Percentiles rank a stretch among this genome's conserved stretches.
Conservation (phyloP, 2,329 filamentous ascomycete species). For the Coniochaeta hoffmannii region DNA sequence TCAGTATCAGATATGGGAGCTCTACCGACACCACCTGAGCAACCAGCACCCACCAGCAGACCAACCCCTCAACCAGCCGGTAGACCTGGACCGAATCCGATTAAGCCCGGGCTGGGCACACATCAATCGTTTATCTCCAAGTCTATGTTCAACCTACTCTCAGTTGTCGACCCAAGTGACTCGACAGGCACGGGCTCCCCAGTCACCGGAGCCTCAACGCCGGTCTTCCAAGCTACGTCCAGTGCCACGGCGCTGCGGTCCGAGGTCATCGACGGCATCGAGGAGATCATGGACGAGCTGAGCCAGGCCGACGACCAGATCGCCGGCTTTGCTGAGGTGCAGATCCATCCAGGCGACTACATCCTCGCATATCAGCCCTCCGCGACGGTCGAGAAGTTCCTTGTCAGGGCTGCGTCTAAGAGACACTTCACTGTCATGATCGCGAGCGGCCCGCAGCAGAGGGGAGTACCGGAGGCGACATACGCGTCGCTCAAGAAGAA, state of each 20-base stretch:
- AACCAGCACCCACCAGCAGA: too few species aligned
- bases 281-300: constrained; percentile 93
- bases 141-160: constrained; percentile 84
- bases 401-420: constrained; percentile 80
- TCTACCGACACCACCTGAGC: neutral
- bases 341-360: constrained; percentile 89
- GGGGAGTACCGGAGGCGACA: constrained; percentile 27
- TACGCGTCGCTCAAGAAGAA: constrained; percentile 64
- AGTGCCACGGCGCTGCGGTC: constrained; percentile 67
- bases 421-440: constrained; percentile 88
- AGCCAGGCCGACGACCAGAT: constrained; percentile 91
- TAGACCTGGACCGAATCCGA: neutral
- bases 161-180: constrained; percentile 53
- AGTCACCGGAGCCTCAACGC: constrained; percentile 18
- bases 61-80: too few species aligned
- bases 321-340: constrained; percentile 76
- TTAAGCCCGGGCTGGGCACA: neutral
- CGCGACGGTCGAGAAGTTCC: constrained; percentile 79
- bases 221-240: constrained; percentile 26
- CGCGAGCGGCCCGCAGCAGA: constrained; percentile 53
- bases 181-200: constrained; percentile 28
- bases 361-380: constrained; percentile 86
- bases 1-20: constrained; percentile 38
- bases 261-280: constrained; percentile 88
- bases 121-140: constrained; percentile 51